Percentiles rank a stretch among this genome's conserved stretches.
Evolutionary conservation across 345 rosid species (phyloP).

Genomic region (Corymbia maculata): DNA sequence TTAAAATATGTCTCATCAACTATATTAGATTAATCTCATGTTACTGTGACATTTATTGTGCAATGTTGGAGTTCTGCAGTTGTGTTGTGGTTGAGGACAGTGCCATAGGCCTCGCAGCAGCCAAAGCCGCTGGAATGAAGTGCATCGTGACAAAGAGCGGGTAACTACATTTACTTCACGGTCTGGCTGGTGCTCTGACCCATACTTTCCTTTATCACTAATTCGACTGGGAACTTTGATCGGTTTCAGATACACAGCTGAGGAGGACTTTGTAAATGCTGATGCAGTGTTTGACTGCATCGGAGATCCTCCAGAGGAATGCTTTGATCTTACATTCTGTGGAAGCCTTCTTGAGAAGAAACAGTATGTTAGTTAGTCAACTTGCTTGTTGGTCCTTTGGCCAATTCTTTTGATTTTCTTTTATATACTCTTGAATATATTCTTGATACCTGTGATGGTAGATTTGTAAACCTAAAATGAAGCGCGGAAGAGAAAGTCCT

Average conservation of each 20-base stretch:
- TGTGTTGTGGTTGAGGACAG: conserved; percentile 96
- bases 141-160: conserved; percentile 91
- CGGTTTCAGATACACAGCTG: conserved; percentile 68
- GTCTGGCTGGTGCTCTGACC: neutral
- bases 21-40: neutral
- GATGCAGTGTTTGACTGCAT: conserved; percentile 89
- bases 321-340: conserved; percentile 74
- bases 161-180: conserved; percentile 16
- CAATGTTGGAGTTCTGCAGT: conserved; percentile 27
- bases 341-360: conserved; percentile 71
- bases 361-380: conserved; percentile 54
- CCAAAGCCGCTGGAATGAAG: conserved; percentile 96
- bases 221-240: neutral
- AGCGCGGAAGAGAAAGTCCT: neutral
- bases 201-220: neutral
- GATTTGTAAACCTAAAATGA: neutral
- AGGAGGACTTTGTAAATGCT: conserved; percentile 78
- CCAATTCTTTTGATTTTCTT: neutral
- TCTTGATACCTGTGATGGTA: neutral
- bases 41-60: neutral
- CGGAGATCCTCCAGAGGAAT: conserved; percentile 93
- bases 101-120: conserved; percentile 87
- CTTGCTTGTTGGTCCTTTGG: neutral
- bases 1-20: neutral
- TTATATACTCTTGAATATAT: neutral